Conservation (phyloP, 805 yeast species). For the Starmerella tilneyi region DNA sequence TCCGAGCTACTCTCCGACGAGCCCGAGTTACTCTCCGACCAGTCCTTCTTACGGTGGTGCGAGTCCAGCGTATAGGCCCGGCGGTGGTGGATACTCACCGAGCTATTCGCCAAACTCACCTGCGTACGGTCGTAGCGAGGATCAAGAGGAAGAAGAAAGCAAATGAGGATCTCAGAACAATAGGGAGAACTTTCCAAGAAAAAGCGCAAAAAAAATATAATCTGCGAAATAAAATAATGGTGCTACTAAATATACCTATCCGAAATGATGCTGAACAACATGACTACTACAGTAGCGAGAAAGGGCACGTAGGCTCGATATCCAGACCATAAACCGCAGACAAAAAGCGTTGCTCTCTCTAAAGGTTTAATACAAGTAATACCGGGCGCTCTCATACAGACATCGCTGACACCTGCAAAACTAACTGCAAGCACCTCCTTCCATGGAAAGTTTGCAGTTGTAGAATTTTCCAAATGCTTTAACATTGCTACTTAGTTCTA, state of each 20-base stretch:
- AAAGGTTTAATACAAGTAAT: no score
- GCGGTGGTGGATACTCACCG: slow-evolving; percentile 12
- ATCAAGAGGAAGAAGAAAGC: neutral
- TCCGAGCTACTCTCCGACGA: slow-evolving; percentile 49
- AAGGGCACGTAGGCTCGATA: no score
- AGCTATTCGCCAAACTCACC: slow-evolving; percentile 6
- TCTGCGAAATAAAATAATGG: neutral
- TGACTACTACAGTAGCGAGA: neutral
- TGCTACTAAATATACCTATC: neutral
- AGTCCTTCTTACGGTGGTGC: slow-evolving; percentile 49
- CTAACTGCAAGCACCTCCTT: no score
- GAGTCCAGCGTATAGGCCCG: slow-evolving; percentile 7
- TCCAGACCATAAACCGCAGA: no score
- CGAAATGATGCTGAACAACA: neutral
- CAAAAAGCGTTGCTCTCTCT: no score
- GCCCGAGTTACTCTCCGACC: slow-evolving; percentile 69
- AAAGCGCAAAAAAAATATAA: neutral
- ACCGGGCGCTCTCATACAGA: no score
- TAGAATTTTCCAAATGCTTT: no score
- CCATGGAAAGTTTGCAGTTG: no score
- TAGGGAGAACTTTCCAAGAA: neutral
- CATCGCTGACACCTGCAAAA: no score
- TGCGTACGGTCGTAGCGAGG: slow-evolving; percentile 3
- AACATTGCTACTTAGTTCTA: no score
- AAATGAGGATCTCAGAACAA: neutral